A percentile compares a stretch with the other conserved stretches of the same genome.
Evolutionary conservation across 139 green algal genomes (phyloP).

Genomic region (Chlamydomonas asymmetrica): DNA sequence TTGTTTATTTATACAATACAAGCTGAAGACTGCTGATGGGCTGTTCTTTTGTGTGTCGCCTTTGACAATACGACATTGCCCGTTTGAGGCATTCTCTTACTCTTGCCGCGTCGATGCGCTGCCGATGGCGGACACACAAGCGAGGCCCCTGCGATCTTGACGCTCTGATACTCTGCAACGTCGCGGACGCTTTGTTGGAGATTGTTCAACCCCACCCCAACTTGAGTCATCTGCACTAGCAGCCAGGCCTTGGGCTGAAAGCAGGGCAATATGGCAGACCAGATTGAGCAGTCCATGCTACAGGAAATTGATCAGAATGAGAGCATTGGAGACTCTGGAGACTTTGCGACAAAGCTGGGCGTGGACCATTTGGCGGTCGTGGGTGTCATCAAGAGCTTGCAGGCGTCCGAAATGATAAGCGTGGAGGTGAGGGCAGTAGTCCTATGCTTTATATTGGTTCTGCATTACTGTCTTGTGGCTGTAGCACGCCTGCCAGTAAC

Average conservation of each 20-base stretch:
- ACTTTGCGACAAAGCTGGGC: slow-evolving; percentile 49
- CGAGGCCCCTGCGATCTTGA: too few species aligned
- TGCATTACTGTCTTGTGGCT: too few species aligned
- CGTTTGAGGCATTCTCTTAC: too few species aligned
- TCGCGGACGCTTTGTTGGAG: not conserved
- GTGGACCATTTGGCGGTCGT: slow-evolving; percentile 80
- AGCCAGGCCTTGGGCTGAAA: not conserved
- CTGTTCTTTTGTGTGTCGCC: too few species aligned
- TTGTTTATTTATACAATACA: too few species aligned
- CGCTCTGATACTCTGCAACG: too few species aligned
- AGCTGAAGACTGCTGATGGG: too few species aligned
- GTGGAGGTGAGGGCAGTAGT: slow-evolving; percentile 59
- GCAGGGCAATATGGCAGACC: slow-evolving; percentile 26
- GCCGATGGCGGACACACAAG: too few species aligned
- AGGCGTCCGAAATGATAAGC: slow-evolving; percentile 76
- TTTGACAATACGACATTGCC: too few species aligned
- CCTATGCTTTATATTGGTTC: too few species aligned
- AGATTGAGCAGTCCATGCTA: slow-evolving; percentile 64
- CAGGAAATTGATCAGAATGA: slow-evolving; percentile 49
- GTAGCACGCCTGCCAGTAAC: not conserved
- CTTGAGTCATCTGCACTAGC: not conserved
- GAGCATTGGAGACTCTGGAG: slow-evolving; percentile 71
- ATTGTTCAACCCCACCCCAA: not conserved
- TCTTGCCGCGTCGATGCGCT: too few species aligned
- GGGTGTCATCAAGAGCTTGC: slow-evolving; percentile 83